Evolutionary conservation across 2,329 filamentous ascomycete species (phyloP), one percentile per base, ranked within the genome.

Genomic region (Xylariaceae sp.): DNA sequence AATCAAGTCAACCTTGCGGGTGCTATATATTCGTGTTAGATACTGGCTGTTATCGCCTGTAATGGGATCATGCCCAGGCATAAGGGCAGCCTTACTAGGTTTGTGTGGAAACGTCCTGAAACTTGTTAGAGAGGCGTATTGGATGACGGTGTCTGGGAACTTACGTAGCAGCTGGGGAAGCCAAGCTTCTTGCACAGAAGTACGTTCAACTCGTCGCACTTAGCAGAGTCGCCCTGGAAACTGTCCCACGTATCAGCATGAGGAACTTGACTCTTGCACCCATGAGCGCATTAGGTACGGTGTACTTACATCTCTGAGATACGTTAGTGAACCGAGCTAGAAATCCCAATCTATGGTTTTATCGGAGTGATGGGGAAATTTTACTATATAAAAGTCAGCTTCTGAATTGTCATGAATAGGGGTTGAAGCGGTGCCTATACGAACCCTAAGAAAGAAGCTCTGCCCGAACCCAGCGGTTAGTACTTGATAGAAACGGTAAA

Each of bases 1-100:
- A 58, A 87, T 80, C 47, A 89, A 79, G 71, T 97, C 92, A 57
- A 96, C 87, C 76, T 94, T 94, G 63, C 90, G 84, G 3, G 88
- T 86, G 75, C 62, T 63, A 53, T 48, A 10, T 10, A 11, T 45
- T 39, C 7, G 10, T 9, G 8, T 63, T 48, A 63, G 59, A 18
- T 10, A 53, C 60, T 45, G 1, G 57, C 62, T 3, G 30, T 61
- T 54, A n/a, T 18, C 13, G 11, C 11, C n/a, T n/a, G n/a, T n/a
- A n/a, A n/a, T n/a, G n/a, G n/a, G n/a, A n/a, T n/a, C n/a, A n/a
- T n/a, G n/a, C n/a, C n/a, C n/a, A n/a, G n/a, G n/a, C n/a, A n/a
- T n/a, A n/a, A n/a, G n/a, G n/a, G n/a, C 34, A 18, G 51, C 3
- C 60, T 58, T 55, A 64, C 62, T 77, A 77, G 4, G 77, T 79